A percentile compares a stretch with the other conserved stretches of the same genome.
These are phyloP conservation scores for Parietaria judaica DNA, from an alignment of 306 rosid species.

Conservation along the genomic window DNA sequence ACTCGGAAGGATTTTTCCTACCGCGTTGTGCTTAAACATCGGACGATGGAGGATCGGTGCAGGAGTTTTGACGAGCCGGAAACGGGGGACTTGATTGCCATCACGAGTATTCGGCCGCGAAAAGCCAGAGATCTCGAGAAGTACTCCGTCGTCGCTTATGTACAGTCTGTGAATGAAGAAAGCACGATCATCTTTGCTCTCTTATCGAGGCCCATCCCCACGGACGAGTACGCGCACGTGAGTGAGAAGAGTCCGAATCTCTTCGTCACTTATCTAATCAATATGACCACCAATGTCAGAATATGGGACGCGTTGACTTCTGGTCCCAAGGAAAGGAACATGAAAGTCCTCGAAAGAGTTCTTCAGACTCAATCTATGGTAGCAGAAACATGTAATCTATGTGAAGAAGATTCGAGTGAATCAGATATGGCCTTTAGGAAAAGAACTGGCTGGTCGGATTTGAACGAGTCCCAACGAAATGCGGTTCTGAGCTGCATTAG, in stretches of 20 bases:
- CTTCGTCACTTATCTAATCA: slow-evolving; percentile 16
- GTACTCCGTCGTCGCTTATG: slow-evolving; percentile 26
- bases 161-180: not conserved
- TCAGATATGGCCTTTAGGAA: not conserved
- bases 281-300: slow-evolving; percentile 22
- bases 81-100: slow-evolving; percentile 46
- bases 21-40: slow-evolving; percentile 2
- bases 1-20: slow-evolving; percentile 25
- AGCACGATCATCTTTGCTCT: not conserved
- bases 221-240: not conserved
- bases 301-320: slow-evolving; percentile 23
- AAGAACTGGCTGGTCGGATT: slow-evolving; percentile 19
- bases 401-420: not conserved
- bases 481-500: slow-evolving; percentile 46
- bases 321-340: slow-evolving; percentile 1
- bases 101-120: slow-evolving; percentile 29
- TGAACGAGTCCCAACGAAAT: slow-evolving; percentile 42
- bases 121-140: slow-evolving; percentile 23
- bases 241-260: not conserved
- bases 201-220: slow-evolving; percentile 13
- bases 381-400: slow-evolving; percentile 19
- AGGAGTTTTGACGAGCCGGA: slow-evolving; percentile 32
- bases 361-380: slow-evolving; percentile 30
- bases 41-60: slow-evolving; percentile 2
- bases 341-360: slow-evolving; percentile 22